Evolutionary conservation across 345 rosid species (phyloP), one percentile per base, ranked within the genome.

Genomic region (Eucalyptus grandis): DNA sequence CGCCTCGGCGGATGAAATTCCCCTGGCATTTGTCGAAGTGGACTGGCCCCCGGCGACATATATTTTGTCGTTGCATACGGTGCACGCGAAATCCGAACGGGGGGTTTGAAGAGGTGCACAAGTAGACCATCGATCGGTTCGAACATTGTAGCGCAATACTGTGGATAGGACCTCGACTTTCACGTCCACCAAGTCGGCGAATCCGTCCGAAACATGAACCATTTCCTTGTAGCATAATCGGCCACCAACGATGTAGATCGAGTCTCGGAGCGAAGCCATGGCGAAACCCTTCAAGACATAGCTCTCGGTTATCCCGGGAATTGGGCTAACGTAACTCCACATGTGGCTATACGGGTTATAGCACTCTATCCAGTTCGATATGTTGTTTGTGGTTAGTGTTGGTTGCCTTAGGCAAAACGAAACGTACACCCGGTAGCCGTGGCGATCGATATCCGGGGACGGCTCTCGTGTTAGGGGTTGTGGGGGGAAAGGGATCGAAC

Each of bases 11-110:
- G 88, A 88, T 5, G 94, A 89, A 34, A 92, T 87, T 7, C 96
- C 96, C 7, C 89, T 81, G 0, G 90, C 86, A 50, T 92, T 90
- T 2, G 8, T 54, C 88, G 91, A 72, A 14, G 82, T 30, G 30
- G 95, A 93, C 87, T 93, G 93, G 6, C 95, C 96, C 3, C 96
- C 96, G 0, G 95, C 96, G 26, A 95, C 95, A 12, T 92, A 94
- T 15, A 93, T 93, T 77, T 90, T 94, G 17, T 87, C 37, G 27
- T 92, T 92, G 7, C 90, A 91, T 13, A 91, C 89, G 1, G 90
- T 43, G 58, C 94, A 94, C 2, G 95, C 96, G 37, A 95, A 94
- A 26, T 95, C 92, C 4, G 87, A 94, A 0, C 94, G 91, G 1
- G 96, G 95, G 1, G 60, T 87, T 4, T 56, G 47, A 4, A 94